phyloP scores from a whole-genome alignment of 306 rosid genomes.

The Quercus bicolor region DNA sequence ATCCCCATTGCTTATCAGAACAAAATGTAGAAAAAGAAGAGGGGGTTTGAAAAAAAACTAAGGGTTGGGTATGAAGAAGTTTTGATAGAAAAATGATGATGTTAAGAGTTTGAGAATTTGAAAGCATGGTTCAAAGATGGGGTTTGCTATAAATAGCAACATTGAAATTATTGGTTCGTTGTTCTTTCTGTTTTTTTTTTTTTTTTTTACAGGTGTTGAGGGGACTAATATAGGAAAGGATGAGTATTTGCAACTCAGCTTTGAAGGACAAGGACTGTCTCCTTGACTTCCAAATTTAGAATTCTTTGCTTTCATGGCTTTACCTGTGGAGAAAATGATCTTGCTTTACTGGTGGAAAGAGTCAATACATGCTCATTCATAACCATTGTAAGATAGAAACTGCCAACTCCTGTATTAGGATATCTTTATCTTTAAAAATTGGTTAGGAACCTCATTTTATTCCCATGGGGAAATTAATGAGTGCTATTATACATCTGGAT shows the following conservation, averaged over 20 bases:
- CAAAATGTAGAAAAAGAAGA: background rate
- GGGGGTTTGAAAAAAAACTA: conserved; percentile 9
- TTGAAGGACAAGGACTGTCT: background rate
- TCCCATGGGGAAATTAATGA: background rate
- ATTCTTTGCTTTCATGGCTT: background rate
- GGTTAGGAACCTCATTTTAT: background rate
- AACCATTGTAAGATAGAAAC: background rate
- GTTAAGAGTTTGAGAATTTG: background rate
- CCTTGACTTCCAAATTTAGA: no score
- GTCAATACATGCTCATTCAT: background rate
- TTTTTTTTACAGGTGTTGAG: conserved; percentile 3
- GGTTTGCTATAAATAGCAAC: conserved; percentile 3
- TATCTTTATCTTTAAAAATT: background rate
- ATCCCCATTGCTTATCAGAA: conserved; percentile 51
- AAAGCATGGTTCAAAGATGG: conserved; percentile 15
- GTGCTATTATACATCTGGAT: background rate
- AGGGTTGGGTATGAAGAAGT: no score
- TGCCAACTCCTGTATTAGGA: background rate
- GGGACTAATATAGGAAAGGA: conserved; percentile 25
- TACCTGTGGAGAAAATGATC: background rate
- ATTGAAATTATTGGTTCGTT: background rate
- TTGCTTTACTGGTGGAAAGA: background rate
- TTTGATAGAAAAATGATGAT: conserved; percentile 3
- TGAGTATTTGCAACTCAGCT: background rate
- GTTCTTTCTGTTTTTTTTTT: conserved; percentile 7